These are phyloP conservation scores for Saraca asoca DNA, from an alignment of 331 rosid species.

Conservation along the genomic window DNA sequence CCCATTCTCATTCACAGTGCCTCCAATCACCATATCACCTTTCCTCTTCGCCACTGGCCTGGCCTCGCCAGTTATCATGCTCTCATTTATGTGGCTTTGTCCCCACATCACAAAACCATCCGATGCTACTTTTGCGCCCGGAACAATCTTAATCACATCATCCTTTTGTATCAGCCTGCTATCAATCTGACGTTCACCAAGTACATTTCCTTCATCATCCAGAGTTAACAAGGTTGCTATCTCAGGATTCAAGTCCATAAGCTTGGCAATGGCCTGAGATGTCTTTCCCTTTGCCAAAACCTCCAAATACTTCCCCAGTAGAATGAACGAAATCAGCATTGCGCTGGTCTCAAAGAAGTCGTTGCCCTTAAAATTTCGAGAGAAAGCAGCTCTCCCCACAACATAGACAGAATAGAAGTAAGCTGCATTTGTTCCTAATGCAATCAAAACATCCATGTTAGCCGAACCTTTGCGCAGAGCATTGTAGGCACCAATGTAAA, in stretches of 20 bases:
- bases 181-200: slow-evolving; percentile 67
- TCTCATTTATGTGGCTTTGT: slow-evolving; percentile 82
- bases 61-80: slow-evolving; percentile 88
- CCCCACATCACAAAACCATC: slow-evolving; percentile 84
- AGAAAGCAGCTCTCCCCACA: slow-evolving; percentile 59
- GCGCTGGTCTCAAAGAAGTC: slow-evolving; percentile 87
- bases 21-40: slow-evolving; percentile 76
- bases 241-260: slow-evolving; percentile 74
- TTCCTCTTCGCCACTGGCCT: slow-evolving; percentile 61
- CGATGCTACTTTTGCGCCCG: slow-evolving; percentile 72
- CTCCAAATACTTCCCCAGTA: slow-evolving; percentile 81
- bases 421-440: slow-evolving; percentile 80
- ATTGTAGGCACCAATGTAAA: slow-evolving; percentile 65
- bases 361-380: slow-evolving; percentile 53
- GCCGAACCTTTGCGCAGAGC: slow-evolving; percentile 67
- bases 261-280: slow-evolving; percentile 73
- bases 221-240: slow-evolving; percentile 56
- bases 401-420: slow-evolving; percentile 77
- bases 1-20: slow-evolving; percentile 79
- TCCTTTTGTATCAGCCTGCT: slow-evolving; percentile 64
- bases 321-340: slow-evolving; percentile 76
- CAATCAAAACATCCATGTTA: slow-evolving; percentile 82
- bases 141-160: slow-evolving; percentile 73
- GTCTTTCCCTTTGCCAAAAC: slow-evolving; percentile 84
- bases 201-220: slow-evolving; percentile 55